These are phyloP conservation scores for Thermothelomyces thermophilus DNA, from an alignment of 2,329 filamentous ascomycete species.

Conservation along the genomic window DNA sequence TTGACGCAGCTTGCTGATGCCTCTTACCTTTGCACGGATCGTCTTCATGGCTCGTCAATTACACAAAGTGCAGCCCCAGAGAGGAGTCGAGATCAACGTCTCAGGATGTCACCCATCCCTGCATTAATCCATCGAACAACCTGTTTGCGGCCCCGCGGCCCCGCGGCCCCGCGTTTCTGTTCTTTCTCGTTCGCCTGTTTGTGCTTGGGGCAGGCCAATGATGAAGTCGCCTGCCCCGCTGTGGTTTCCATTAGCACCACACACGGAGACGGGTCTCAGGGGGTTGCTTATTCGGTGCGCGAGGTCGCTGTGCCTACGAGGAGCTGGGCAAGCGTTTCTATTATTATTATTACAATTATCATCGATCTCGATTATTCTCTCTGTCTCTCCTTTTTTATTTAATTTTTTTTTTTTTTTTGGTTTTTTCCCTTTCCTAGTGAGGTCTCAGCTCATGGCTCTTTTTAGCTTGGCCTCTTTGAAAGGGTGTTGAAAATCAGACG, in stretches of 20 bases:
- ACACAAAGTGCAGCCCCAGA: no score
- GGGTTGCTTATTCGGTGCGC: not conserved
- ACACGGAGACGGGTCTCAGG: not conserved
- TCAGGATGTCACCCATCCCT: constrained; percentile 1
- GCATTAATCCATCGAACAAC: constrained; percentile 5
- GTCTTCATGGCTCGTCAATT: no score
- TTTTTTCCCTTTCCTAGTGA: not conserved
- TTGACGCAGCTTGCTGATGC: not conserved
- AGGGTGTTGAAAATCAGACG: not conserved
- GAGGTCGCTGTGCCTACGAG: not conserved
- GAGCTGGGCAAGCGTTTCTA: not conserved
- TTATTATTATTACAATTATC: no score
- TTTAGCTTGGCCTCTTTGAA: not conserved
- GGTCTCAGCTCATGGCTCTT: not conserved
- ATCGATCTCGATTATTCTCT: no score
- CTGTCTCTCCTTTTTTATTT: no score
- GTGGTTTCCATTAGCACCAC: not conserved
- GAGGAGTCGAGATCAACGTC: not conserved
- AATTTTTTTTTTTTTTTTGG: no score
- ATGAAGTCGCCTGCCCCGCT: not conserved
- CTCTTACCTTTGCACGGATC: not conserved
- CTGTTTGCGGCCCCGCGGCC: constrained; percentile 1
- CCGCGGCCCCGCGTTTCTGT: not conserved
- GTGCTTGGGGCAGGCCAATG: not conserved
- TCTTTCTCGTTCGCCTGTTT: not conserved